Evolutionary conservation across 2,329 filamentous ascomycete species (phyloP).

Genomic region (Balansia obtecta): DNA sequence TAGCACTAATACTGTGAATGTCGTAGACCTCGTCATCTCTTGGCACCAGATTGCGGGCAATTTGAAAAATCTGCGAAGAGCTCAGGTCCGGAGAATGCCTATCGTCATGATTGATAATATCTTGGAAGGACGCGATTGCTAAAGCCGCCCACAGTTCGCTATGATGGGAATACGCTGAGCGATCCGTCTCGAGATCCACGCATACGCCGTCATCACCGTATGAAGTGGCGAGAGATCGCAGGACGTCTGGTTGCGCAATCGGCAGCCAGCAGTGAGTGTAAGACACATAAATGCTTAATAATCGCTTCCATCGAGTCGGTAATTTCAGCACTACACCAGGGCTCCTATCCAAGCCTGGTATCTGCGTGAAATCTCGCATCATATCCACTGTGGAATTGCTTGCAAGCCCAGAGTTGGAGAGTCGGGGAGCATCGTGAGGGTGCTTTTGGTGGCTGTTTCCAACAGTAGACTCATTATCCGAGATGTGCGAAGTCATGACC

Average conservation of each 20-base stretch:
- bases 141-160: constrained; percentile 49
- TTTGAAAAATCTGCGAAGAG: constrained; percentile 32
- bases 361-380: neutral
- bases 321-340: constrained; percentile 17
- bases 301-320: constrained; percentile 41
- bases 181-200: constrained; percentile 14
- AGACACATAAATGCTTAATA: constrained; percentile 62
- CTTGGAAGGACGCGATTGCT: constrained; percentile 44
- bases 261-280: constrained; percentile 70
- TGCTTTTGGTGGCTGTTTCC: constrained; percentile 12
- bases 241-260: constrained; percentile 53
- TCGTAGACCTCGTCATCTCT: constrained; percentile 34
- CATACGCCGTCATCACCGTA: constrained; percentile 26
- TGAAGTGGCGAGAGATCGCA: constrained; percentile 35
- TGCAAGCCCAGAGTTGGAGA: neutral
- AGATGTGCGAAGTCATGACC: constrained; percentile 19
- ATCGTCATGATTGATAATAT: constrained; percentile 13
- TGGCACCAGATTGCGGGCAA: constrained; percentile 37
- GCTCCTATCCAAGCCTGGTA: neutral
- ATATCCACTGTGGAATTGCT: neutral
- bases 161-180: constrained; percentile 26
- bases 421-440: neutral
- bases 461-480: constrained; percentile 20
- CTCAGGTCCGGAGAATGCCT: neutral
- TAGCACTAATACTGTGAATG: constrained; percentile 21